Base-by-base conservation (phyloP, 208 protist species). In the Endotrypanum monterogeii region DNA sequence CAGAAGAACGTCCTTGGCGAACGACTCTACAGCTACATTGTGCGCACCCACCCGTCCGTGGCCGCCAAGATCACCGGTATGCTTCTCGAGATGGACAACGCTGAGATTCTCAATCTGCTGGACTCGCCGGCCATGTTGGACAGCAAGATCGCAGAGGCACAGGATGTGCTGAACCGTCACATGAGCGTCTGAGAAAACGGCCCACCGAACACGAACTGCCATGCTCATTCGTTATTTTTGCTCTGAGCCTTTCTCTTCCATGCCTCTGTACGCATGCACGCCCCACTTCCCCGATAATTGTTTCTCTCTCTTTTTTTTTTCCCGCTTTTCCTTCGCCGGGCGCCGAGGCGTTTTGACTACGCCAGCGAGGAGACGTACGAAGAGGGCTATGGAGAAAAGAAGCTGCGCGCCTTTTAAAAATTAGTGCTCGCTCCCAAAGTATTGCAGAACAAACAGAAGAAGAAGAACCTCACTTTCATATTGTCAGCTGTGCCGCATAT, bases 11-110 rank as follows among this genome's bases (percentile, higher is more conserved):
- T 98, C 23, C 92, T 99, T 51, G 98, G 98, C 69, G 98, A 99
- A 88, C 91, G 93, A 35, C 91, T 99, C 50, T 99, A 98, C 94
- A 93, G 87, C 83, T 92, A 98, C 81, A 98, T 99, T 79, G 89
- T 97, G 60, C 70, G 69, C 63, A 79, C 76, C 67, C 89, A 99
- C 82, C 89, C 90, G 1, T 84, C 91, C 41, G 82, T 95, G 20
- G 98, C 98, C 32, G 94, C 97, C 75, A 99, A 99, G 94, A 99
- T 99, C 88, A 99, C 98, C 54, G 98, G 98, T 85, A 99, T 99
- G 98, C 89, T 99, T 14, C 91, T 99, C 35, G 98, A 99, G 86
- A 98, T 99, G 90, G 97, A 99, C 77, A 97, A 95, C 83, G 72
- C 77, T 65, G 98, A 99, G 75, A 95, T 99, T 80, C 84, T 99